Evolutionary conservation across 148 eudicot genomes (phyloP), one percentile per base, ranked within the genome.

Genomic region (Camellia sinensis): DNA sequence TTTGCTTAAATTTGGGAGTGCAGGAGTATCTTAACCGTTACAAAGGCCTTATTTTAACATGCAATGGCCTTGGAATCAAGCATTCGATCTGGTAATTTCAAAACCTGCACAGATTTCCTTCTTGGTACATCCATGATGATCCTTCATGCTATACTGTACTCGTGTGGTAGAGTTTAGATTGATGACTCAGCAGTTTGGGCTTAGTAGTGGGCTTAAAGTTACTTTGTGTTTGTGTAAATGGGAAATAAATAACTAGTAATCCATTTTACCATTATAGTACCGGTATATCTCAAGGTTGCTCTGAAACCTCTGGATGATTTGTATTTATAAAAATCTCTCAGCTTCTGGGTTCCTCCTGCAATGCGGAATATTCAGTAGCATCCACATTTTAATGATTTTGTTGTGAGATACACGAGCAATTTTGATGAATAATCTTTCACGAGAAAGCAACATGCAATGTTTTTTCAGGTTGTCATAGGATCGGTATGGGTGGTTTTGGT

Each of bases 51-150:
- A 95, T 95, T 53, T 76, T 95, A 71, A 95, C 99, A 9, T 93
- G 97, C 91, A 95, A 93, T 73, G 97, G 97, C 77, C 93, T 95
- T 9, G 99, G 99, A 52, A 91, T 95, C 88, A 92, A 86, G 87
- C 84, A 85, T 77, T 93, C 92, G 10, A 80, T 89, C 53, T 91
- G 93, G 92, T 93, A 84, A 65, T 67, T 52, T 64, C 9, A 21
- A 59, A 22, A 18, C 37, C 3, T 67, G 74, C 29, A 41, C 18
- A 7, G 3, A 68, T 56, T 5, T 22, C 18, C 46, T 54, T 76
- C 52, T 18, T 3, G 4, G 10, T 43, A 15, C 21, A 56, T 56
- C 63, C 17, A 73, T 37, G 6, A 18, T 3, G 22, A 60, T 61
- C 68, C 41, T 10, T 7, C 61, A 21, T 63, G 37, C 1, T 19